Base-by-base conservation (phyloP, 225 moss, liverwort and hornwort species). In the Pseudisothecium myosuroides region DNA sequence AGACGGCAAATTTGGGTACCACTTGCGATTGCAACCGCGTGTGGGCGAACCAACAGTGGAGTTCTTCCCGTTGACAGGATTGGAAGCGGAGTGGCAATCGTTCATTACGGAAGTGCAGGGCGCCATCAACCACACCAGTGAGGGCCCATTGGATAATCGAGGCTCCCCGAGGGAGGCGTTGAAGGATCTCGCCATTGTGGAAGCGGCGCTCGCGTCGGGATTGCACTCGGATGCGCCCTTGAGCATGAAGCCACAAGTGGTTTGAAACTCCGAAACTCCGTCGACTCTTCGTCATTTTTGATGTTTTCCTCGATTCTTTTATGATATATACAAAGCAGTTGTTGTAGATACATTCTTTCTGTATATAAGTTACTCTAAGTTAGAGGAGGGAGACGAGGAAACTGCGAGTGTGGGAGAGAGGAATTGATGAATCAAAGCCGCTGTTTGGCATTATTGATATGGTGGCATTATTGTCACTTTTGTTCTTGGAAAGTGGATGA, bases 1-100 rank as follows among this genome's bases (percentile, higher is more conserved):
- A n/a, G 95, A 91, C 34, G 93, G 93, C 28, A 86, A 91, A 55
- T 92, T 95, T 16, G 98, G 97, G 18, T 98, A 96, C 78, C 92
- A 91, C 12, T 90, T 98, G 45, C 90, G 78, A 37, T 60, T 90
- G 60, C 92, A 91, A 14, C 93, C 91, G 43, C 93, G 91, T 7
- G 83, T 89, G 8, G 94, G 90, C 66, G 83, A 92, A 6, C 78
- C 88, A 6, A 62, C 68, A 9, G 41, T 87, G 58, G 87, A 81
- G 24, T 95, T 93, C 71, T 93, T 76, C 59, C 95, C 95, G 2
- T 85, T 95, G 50, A 87, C 92, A 11, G 95, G 95, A 32, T 69
- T 95, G 52, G 91, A 94, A 87, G 89, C 85, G 73, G 95, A 93
- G 81, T 92, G 92, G 91, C 89, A 79, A 45, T 90, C 92, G 11